A percentile compares a stretch with the other conserved stretches of the same genome.
Conservation (phyloP, 176 grass and related monocot species). For the Tuctoria greenei region DNA sequence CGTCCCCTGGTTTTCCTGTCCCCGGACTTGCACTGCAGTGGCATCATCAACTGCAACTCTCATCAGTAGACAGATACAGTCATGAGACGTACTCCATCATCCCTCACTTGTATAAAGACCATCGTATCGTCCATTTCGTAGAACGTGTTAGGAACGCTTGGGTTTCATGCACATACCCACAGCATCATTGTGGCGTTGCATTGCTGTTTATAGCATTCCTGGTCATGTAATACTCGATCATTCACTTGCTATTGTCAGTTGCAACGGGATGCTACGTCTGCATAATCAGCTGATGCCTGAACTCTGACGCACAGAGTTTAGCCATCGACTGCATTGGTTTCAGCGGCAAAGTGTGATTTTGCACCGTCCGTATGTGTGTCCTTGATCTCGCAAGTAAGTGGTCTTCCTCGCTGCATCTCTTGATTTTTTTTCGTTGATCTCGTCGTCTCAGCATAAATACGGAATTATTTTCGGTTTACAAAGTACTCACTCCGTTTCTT, state of each 20-base stretch:
- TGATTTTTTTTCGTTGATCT: neutral
- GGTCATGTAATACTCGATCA: neutral
- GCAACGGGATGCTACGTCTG: neutral
- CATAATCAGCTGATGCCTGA: neutral
- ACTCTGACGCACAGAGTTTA: neutral
- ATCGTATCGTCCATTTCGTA: neutral
- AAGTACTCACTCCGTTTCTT: too few relatives aligned
- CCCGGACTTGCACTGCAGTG: neutral
- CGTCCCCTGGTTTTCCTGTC: neutral
- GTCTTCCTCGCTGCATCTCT: neutral
- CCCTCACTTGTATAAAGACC: conserved; percentile 25
- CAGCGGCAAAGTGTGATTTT: neutral
- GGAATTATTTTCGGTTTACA: neutral
- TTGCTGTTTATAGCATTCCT: conserved; percentile 32
- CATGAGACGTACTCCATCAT: neutral
- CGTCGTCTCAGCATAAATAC: neutral
- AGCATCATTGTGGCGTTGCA: neutral
- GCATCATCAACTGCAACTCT: neutral
- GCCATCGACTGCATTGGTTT: neutral
- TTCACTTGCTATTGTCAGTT: neutral
- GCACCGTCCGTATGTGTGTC: neutral
- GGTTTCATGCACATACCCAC: neutral
- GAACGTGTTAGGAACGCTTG: neutral
- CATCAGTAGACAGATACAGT: neutral
- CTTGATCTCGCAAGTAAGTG: neutral